Percentiles rank a stretch among this genome's conserved stretches.
These are phyloP conservation scores for Colletotrichum somersetense DNA, from an alignment of 2,329 filamentous ascomycete genomes.

Conservation along the genomic window DNA sequence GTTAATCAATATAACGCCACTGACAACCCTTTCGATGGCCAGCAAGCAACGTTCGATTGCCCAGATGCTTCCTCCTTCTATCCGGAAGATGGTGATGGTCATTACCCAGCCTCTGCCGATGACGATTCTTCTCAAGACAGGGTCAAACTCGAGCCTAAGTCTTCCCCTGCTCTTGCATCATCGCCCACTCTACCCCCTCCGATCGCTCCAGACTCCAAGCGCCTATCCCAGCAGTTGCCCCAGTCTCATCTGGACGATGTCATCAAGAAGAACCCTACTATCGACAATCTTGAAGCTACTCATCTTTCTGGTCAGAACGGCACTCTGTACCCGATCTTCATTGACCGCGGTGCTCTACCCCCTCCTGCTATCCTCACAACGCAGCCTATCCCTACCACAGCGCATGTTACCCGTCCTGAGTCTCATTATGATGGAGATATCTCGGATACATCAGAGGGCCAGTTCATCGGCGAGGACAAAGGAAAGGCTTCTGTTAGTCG, in stretches of 20 bases:
- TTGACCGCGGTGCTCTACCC: constrained; percentile 1
- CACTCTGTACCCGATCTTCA: constrained; percentile 17
- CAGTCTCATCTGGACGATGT: constrained; percentile 36
- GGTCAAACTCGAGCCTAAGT: constrained; percentile 19
- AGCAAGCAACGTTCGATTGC: constrained; percentile 9
- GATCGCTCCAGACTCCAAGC: neutral
- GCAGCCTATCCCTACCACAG: neutral
- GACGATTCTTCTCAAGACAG: constrained; percentile 2
- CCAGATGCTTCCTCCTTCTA: constrained; percentile 36
- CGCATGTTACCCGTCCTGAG: neutral
- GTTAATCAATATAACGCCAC: neutral
- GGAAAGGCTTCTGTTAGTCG: constrained; percentile 18
- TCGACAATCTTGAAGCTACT: constrained; percentile 9
- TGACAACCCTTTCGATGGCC: constrained; percentile 10
- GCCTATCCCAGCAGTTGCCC: neutral
- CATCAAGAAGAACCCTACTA: constrained; percentile 19
- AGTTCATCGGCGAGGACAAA: constrained; percentile 7
- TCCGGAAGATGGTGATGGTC: constrained; percentile 24
- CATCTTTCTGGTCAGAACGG: constrained; percentile 22
- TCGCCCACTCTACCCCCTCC: constrained; percentile 15
- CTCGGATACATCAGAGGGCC: constrained; percentile 1
- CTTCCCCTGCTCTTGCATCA: constrained; percentile 21
- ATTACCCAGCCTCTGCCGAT: neutral
- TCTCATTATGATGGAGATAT: constrained; percentile 13
- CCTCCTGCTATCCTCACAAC: neutral